Evolutionary conservation across 176 grass and related monocot species (phyloP).

Genomic region (Panicum miliaceum): DNA sequence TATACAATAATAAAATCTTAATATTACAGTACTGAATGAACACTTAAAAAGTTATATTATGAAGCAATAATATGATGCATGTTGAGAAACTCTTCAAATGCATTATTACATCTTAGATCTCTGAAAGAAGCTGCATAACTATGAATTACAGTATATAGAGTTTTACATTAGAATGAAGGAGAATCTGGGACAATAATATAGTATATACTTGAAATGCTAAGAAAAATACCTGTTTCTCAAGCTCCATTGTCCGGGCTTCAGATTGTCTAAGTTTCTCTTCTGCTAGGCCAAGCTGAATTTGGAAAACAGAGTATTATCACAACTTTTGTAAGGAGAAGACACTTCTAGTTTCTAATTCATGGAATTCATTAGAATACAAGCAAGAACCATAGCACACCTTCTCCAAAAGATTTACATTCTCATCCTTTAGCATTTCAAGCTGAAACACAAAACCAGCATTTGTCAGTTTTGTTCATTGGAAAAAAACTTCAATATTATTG

Average conservation of each 20-base stretch:
- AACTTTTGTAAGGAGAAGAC: conserved; percentile 5
- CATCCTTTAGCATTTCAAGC: conserved; percentile 98
- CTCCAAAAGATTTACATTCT: conserved; percentile 87
- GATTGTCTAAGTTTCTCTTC: conserved; percentile 88
- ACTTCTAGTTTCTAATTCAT: not conserved
- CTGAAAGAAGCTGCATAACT: not conserved
- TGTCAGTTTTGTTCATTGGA: not conserved
- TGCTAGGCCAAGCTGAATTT: conserved; percentile 72
- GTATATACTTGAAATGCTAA: not conserved
- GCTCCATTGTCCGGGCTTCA: conserved; percentile 77
- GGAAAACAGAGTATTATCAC: conserved; percentile 37
- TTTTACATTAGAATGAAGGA: not conserved
- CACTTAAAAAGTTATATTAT: not conserved
- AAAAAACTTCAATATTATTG: conserved; percentile 16
- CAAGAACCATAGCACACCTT: conserved; percentile 56
- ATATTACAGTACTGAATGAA: not conserved
- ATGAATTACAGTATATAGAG: not conserved
- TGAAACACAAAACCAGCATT: conserved; percentile 45
- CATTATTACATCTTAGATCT: not conserved
- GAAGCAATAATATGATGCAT: not conserved
- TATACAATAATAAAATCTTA: not conserved
- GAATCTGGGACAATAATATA: not conserved
- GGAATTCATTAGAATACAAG: conserved; percentile 30
- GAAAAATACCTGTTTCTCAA: conserved; percentile 82
- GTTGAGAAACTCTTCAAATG: conserved; percentile 8